Base-by-base conservation (phyloP, 2,329 filamentous ascomycete genomes). In the Thielaviopsis cerberus region DNA sequence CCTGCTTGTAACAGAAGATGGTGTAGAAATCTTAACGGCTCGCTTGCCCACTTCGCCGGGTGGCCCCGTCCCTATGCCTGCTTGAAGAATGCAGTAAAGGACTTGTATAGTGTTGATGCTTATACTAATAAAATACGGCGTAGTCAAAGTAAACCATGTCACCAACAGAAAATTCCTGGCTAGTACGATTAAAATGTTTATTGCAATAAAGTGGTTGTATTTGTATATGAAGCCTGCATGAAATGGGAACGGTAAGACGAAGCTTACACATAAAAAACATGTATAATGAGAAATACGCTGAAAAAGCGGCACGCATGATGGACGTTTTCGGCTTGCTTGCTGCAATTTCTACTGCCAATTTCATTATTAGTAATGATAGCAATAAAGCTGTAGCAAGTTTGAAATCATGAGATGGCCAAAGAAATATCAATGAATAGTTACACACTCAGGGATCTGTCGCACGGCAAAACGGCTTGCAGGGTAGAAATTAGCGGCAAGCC, bases 11-110 rank as follows among this genome's bases (percentile, higher is more conserved):
- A 94, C 88, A 0, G 86, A 89, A 66, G 80, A 85, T 63, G 88
- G 88, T 1, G 84, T 89, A 6, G 88, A 94, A 70, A 75, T 94
- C 51, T 69, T 94, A 64, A 94, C 88, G 0, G 88, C 86, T 50
- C 78, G 86, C 64, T 71, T 80, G 51, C 74, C 79, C 53, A 77
- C 85, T 66, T 91, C 86, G 24, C 88, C 88, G 1, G 88, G 88
- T 61, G 88, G 88, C 1, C 76, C 83, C 4, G 71, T 87, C 15
- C 72, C 79, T 4, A 80, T 84, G 71, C 80, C 80, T 41, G 66
- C 62, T 25, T 25, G 22, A n/a, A 22, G 7, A 4, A 10, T n/a
- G 22, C 41, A 8, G n/a, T n/a, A n/a, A n/a, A n/a, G n/a, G n/a
- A 48, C 7, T 22, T 5, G 2, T 48, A 22, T 20, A 20, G 10